Evolutionary conservation across 345 rosid species (phyloP).

Genomic region (Mallotus nudiflorus): DNA sequence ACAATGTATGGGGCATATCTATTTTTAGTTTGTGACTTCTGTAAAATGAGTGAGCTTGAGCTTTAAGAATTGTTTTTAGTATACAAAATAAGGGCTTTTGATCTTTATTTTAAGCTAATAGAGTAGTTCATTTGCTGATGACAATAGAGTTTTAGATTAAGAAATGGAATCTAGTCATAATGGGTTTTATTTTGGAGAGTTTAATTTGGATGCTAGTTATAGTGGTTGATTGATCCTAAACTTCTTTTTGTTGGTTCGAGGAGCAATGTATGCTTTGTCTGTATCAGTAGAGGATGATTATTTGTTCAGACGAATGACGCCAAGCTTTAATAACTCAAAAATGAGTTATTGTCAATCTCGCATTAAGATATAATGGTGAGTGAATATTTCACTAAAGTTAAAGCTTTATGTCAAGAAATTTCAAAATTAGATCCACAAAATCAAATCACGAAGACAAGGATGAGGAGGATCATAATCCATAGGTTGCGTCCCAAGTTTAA

Average conservation of each 20-base stretch:
- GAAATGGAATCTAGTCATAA: slow-evolving; percentile 75
- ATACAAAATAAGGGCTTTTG: slow-evolving; percentile 5
- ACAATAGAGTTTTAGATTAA: slow-evolving; percentile 2
- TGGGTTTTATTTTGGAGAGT: slow-evolving; percentile 59
- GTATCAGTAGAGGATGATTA: too few relatives aligned
- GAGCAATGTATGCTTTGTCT: too few relatives aligned
- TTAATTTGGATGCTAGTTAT: slow-evolving; percentile 71
- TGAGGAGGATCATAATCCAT: too few relatives aligned
- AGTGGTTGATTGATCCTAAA: slow-evolving; percentile 92
- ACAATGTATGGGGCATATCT: slow-evolving; percentile 23
- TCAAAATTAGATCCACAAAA: too few relatives aligned
- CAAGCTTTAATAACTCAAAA: too few relatives aligned
- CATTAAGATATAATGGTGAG: too few relatives aligned
- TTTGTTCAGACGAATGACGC: too few relatives aligned
- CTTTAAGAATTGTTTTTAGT: not conserved
- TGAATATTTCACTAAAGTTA: too few relatives aligned
- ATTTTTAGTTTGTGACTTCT: slow-evolving; percentile 16
- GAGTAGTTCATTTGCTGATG: slow-evolving; percentile 10
- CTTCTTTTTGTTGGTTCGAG: slow-evolving; percentile 92
- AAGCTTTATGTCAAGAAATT: too few relatives aligned
- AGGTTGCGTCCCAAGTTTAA: too few relatives aligned
- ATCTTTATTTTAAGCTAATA: slow-evolving; percentile 20
- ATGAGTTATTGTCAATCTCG: too few relatives aligned
- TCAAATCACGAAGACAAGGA: too few relatives aligned
- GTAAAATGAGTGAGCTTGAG: slow-evolving; percentile 16